These are phyloP conservation scores for Macadamia tetraphylla DNA, from an alignment of 164 flowering plant species.

Conservation along the genomic window DNA sequence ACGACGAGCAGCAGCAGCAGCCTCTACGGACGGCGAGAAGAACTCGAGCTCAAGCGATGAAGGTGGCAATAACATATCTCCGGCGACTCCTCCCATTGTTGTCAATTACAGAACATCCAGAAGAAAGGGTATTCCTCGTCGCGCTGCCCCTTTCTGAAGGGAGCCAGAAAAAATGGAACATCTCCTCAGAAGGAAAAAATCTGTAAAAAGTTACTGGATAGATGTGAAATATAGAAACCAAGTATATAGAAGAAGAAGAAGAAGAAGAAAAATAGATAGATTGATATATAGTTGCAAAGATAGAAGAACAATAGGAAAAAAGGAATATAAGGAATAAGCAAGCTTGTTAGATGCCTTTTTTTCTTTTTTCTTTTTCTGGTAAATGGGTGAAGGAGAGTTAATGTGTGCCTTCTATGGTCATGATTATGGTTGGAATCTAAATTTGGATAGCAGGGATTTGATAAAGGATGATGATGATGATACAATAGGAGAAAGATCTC, in stretches of 20 bases:
- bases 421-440: too few species aligned
- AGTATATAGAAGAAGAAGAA: neutral
- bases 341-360: too few species aligned
- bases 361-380: too few species aligned
- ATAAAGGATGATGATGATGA: too few species aligned
- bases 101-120: constrained; percentile 41
- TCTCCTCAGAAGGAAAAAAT: neutral
- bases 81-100: constrained; percentile 54
- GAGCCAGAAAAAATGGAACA: neutral
- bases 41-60: constrained; percentile 39
- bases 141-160: constrained; percentile 50
- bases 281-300: constrained; percentile 3
- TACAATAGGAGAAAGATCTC: too few species aligned
- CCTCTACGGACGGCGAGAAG: constrained; percentile 18
- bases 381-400: too few species aligned
- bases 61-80: constrained; percentile 27
- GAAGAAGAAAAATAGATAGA: neutral
- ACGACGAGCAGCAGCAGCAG: neutral
- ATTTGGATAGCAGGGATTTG: too few species aligned
- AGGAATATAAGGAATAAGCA: neutral
- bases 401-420: too few species aligned
- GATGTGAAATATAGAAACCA: neutral
- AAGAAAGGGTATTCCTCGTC: constrained; percentile 70
- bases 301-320: constrained; percentile 5
- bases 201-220: neutral